Evolutionary conservation across 768 basidiomycete species (phyloP), one percentile per base, ranked within the genome.

Genomic region (Tricholomella constricta): DNA sequence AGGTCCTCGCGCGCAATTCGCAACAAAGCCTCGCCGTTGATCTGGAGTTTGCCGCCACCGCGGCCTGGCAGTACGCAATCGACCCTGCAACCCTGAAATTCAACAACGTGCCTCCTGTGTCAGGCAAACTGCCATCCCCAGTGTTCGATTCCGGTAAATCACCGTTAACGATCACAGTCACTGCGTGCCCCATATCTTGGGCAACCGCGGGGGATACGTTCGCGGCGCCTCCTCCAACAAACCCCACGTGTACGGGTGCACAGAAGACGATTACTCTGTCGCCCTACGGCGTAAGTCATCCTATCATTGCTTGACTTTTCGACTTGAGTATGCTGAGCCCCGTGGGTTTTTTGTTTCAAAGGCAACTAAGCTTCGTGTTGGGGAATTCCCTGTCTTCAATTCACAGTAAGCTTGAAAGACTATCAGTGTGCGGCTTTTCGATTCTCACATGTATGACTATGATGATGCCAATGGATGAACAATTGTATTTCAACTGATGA

Each of bases 41-140:
- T 54, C 69, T 80, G 27, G 64, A 82, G 60, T 80, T 78, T 56
- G 77, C 79, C 48, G 73, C 81, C 6, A 74, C 74, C 3, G 69
- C 61, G 2, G 57, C 68, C 8, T 83, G 81, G 81, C 76, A 80
- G 58, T 81, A 77, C 58, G 81, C 81, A 14, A 81, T 82, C 53
- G 80, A 84, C 61, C 78, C 78, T 0, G 59, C 69, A 2, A 75
- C 75, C 4, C 57, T 77, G 25, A 67, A 67, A 43, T 79, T 79
- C 63, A 59, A 61, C 47, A 67, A 69, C 36, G 64, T 61, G 12
- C 66, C 69, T 3, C 69, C 72, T 2, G 43, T 67, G 19, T 69
- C 69, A 6, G 70, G 67, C 25, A 61, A 58, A 15, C 67, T 78
- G 19, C 77, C 78, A 4, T 75, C 76, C 12, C 78, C 78, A 0